Evolutionary conservation across 192 early-diverging fungal genomes (phyloP).

Genomic region (Podila verticillata): DNA sequence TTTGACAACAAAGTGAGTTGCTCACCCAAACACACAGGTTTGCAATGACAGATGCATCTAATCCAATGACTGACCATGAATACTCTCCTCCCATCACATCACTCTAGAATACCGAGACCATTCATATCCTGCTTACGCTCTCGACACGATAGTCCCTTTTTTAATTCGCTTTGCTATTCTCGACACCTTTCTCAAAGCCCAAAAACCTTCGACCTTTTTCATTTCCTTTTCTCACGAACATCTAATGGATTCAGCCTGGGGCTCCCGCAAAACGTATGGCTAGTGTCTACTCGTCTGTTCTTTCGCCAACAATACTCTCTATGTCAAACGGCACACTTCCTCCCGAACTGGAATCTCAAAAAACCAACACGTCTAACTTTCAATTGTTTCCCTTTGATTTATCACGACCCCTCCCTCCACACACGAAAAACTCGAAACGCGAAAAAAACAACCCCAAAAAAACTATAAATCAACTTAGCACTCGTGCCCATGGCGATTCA

Average conservation of each 20-base stretch:
- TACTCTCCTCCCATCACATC: neutral
- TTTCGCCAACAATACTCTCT: neutral
- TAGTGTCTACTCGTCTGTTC: neutral
- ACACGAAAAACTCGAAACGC: neutral
- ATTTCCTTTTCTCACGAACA: neutral
- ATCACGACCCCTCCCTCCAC: neutral
- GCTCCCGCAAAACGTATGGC: slow-evolving; percentile 43
- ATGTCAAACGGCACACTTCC: neutral
- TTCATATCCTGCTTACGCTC: neutral
- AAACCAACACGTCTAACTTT: neutral
- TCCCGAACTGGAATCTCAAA: slow-evolving; percentile 9
- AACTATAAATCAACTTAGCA: slow-evolving; percentile 7
- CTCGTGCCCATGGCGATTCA: slow-evolving; percentile 24
- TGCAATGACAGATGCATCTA: too few relatives aligned
- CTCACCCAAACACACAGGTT: neutral
- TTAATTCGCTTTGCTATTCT: neutral
- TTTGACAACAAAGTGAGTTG: neutral
- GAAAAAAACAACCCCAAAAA: too few relatives aligned
- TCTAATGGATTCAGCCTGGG: slow-evolving; percentile 42
- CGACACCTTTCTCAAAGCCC: neutral
- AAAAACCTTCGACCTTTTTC: neutral
- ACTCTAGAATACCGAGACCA: neutral
- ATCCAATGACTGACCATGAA: too few relatives aligned
- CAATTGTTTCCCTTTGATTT: neutral
- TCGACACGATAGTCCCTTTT: neutral